Percentiles rank a stretch among this genome's conserved stretches.
Evolutionary conservation across 179 eudicot genomes (phyloP).

Genomic region (Beta macrorhiza): DNA sequence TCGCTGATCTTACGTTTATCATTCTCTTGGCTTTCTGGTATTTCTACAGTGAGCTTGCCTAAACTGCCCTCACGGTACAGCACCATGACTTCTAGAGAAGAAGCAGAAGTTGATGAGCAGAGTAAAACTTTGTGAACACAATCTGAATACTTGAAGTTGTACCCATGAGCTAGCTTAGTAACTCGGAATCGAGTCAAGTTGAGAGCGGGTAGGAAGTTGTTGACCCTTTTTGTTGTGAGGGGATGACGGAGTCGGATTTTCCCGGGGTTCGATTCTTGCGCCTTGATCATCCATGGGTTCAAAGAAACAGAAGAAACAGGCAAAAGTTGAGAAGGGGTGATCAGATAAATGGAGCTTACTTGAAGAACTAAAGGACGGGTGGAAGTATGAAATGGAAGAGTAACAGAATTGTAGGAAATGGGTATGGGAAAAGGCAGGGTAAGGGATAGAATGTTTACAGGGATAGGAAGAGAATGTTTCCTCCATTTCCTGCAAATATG

Average conservation of each 20-base stretch:
- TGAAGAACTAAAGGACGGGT: conserved; percentile 7
- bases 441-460: neutral
- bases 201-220: neutral
- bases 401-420: neutral
- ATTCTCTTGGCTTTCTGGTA: neutral
- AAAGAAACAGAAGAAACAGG: neutral
- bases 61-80: conserved; percentile 8
- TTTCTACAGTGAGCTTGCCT: conserved; percentile 13
- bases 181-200: conserved; percentile 14
- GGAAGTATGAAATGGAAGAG: conserved; percentile 14
- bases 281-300: conserved; percentile 30
- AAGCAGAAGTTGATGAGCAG: conserved; percentile 13
- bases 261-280: conserved; percentile 5
- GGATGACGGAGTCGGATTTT: conserved; percentile 16
- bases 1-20: neutral
- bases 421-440: conserved; percentile 8
- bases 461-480: neutral
- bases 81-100: conserved; percentile 15
- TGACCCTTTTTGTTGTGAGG: conserved; percentile 16
- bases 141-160: conserved; percentile 7
- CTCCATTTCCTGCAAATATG: conserved; percentile 20
- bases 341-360: conserved; percentile 16
- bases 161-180: conserved; percentile 19
- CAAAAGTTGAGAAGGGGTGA: conserved; percentile 11
- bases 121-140: conserved; percentile 19